Evolutionary conservation across 495 filamentous ascomycete species (phyloP), one percentile per base, ranked within the genome.

Genomic region (Aspergillus egyptiacus): DNA sequence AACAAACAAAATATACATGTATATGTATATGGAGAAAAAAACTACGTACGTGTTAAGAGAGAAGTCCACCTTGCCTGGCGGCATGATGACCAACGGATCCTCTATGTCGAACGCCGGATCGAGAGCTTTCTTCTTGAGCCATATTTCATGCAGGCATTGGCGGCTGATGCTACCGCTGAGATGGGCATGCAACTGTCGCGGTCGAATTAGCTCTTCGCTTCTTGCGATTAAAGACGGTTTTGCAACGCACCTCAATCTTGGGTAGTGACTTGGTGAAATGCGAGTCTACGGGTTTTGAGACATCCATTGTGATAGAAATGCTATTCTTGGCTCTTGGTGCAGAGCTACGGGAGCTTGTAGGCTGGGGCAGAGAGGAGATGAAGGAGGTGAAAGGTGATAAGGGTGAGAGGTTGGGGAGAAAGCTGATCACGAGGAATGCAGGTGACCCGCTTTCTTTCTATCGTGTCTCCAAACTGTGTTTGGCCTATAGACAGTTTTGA

Each of bases 141-240:
- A 95, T 56, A 93, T 78, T 32, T 87, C 78, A 58, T 91, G 85
- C 1, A 93, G 78, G 45, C 78, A 84, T 67, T 83, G 63, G 11
- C 80, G 79, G 60, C 80, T 85, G 65, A 93, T 90, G 62, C 84
- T 89, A 36, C 89, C 87, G 34, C 79, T 85, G 25, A 95, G 77
- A 65, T 93, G 88, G 49, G 88, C 88, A 54, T 95, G 89, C 14
- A 95, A 75, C 83, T 91, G 22, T n/a, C 2, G 4, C n/a, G 20
- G 1, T 15, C 7, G 27, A 11, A n/a, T 44, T 44, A 44, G 41
- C 33, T 28, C 15, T 38, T 11, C 17, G 20, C 39, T 34, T n/a
- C 36, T 13, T 13, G 25, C 13, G 17, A 8, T 10, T 31, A 28
- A 22, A 20, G 18, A 23, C 9, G 22, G 6, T 14, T 22, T 36